Evolutionary conservation across 2,329 filamentous ascomycete species (phyloP).

Genomic region (Cryphonectria naterciae): DNA sequence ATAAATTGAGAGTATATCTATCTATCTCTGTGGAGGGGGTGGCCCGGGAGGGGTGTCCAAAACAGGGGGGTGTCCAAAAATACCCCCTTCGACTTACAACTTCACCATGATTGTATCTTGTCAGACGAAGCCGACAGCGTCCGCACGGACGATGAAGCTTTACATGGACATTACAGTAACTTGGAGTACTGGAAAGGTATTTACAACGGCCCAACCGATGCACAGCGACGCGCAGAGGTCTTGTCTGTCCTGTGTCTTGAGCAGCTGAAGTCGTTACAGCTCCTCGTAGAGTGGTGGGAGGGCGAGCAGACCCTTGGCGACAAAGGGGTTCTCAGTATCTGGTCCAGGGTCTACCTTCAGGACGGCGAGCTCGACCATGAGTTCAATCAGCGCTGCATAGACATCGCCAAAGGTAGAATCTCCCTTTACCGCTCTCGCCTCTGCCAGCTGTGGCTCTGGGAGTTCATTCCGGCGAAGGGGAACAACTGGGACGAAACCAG

Average conservation of each 20-base stretch:
- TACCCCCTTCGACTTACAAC: too few species aligned
- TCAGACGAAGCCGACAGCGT: not conserved
- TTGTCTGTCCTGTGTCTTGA: not conserved
- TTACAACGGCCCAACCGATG: not conserved
- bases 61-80: too few species aligned
- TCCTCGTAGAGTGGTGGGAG: not conserved
- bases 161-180: not conserved
- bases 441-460: not conserved
- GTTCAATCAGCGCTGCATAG: not conserved
- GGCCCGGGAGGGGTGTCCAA: too few species aligned
- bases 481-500: not conserved
- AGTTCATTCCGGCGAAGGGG: not conserved
- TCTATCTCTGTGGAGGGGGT: too few species aligned
- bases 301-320: not conserved
- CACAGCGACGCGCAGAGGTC: not conserved
- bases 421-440: not conserved
- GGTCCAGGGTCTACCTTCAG: not conserved
- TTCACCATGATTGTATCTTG: not conserved
- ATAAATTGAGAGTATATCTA: too few species aligned
- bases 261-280: not conserved
- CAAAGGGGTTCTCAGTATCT: not conserved
- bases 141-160: not conserved
- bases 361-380: not conserved
- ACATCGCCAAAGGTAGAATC: not conserved
- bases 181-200: not conserved